These are phyloP conservation scores for Rosa lucieae DNA, from an alignment of 306 rosid species.

Conservation along the genomic window DNA sequence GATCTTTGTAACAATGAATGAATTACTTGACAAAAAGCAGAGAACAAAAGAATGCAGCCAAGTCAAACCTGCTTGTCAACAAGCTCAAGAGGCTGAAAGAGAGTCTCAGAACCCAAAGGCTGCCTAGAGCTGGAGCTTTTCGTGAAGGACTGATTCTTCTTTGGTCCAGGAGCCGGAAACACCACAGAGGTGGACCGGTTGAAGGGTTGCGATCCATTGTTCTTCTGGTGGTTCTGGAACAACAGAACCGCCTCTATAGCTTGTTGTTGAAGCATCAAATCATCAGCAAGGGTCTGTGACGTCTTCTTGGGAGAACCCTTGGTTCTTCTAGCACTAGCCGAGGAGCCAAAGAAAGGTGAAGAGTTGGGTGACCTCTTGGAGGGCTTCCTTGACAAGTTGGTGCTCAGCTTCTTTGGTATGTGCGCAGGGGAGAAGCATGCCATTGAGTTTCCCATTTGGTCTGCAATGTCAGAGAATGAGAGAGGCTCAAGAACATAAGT, in stretches of 20 bases:
- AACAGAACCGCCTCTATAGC: slow-evolving; percentile 33
- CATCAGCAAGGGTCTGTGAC: not conserved
- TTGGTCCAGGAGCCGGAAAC: slow-evolving; percentile 7
- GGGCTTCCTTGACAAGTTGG: slow-evolving; percentile 2
- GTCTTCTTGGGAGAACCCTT: slow-evolving; percentile 16
- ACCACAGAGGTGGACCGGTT: slow-evolving; percentile 37
- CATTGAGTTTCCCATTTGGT: slow-evolving; percentile 29
- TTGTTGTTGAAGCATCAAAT: slow-evolving; percentile 23
- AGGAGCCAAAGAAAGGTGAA: slow-evolving; percentile 9
- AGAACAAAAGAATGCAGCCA: not conserved
- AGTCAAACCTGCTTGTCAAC: slow-evolving; percentile 25
- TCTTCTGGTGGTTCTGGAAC: slow-evolving; percentile 27
- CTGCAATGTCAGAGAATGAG: not conserved
- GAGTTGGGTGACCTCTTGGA: slow-evolving; percentile 10
- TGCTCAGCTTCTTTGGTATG: slow-evolving; percentile 1
- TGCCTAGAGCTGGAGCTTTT: slow-evolving; percentile 31
- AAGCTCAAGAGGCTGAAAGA: slow-evolving; percentile 29
- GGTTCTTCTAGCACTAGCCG: slow-evolving; percentile 2
- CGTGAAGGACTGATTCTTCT: not conserved
- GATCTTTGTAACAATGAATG: not conserved
- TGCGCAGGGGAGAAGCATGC: slow-evolving; percentile 22
- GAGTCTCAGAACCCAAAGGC: slow-evolving; percentile 14
- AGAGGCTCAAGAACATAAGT: not conserved
- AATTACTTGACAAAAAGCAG: not conserved
- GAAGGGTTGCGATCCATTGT: not conserved